Evolutionary conservation across 75 land plant genomes (phyloP).

Genomic region (Gnetum montanum): DNA sequence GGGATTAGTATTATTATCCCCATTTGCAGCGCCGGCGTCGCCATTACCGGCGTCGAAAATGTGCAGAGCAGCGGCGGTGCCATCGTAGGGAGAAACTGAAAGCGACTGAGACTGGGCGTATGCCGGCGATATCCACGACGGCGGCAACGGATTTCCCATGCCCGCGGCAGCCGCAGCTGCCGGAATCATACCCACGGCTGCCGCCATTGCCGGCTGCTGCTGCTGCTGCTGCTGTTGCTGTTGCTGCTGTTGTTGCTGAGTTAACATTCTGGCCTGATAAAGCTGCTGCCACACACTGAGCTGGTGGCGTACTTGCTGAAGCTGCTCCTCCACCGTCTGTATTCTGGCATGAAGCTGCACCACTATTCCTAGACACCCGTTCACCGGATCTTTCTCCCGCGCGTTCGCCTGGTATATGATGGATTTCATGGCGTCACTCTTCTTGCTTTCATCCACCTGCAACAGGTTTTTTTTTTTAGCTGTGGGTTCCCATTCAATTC

Average conservation of each 20-base stretch:
- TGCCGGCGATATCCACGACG: neutral
- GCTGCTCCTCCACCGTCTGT: slow-evolving; percentile 16
- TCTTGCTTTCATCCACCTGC: slow-evolving; percentile 17
- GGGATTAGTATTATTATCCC: neutral
- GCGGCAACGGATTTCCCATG: neutral
- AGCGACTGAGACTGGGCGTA: neutral
- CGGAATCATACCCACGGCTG: neutral
- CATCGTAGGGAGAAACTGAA: too few relatives aligned
- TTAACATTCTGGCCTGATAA: neutral
- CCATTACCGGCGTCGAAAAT: neutral
- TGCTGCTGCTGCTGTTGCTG: slow-evolving; percentile 4
- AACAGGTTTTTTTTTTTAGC: too few relatives aligned
- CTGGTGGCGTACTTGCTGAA: slow-evolving; percentile 12
- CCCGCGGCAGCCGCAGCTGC: neutral
- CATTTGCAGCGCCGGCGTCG: neutral
- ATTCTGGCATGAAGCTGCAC: slow-evolving; percentile 22
- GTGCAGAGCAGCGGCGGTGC: neutral
- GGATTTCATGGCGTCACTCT: slow-evolving; percentile 37
- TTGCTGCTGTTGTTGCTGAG: neutral
- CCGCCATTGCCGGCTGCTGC: neutral
- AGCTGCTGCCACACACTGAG: slow-evolving; percentile 4
- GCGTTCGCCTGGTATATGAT: slow-evolving; percentile 47
- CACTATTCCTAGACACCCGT: slow-evolving; percentile 47
- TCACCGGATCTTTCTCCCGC: slow-evolving; percentile 43
- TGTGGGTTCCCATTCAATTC: too few relatives aligned